These are phyloP conservation scores for Marasmius tenuissimus DNA, from an alignment of 1,284 basidiomycete genomes.

Conservation along the genomic window DNA sequence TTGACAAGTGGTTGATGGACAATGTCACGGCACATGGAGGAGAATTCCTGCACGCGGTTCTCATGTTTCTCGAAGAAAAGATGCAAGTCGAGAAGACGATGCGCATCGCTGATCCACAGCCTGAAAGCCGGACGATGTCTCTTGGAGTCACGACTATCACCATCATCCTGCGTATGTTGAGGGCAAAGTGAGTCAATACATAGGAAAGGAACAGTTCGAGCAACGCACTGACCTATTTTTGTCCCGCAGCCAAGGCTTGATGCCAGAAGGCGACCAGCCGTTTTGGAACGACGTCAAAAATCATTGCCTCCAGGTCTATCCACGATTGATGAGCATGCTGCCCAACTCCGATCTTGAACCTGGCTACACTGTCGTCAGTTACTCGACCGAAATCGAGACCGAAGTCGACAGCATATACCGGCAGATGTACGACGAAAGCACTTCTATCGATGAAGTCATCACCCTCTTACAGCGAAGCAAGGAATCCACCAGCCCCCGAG, in stretches of 20 bases:
- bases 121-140: constrained; percentile 80
- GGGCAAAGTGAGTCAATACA: constrained; percentile 64
- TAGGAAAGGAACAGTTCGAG: not conserved
- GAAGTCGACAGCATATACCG: constrained; percentile 97
- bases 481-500: constrained; percentile 78
- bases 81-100: constrained; percentile 85
- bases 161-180: constrained; percentile 86
- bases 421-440: constrained; percentile 96
- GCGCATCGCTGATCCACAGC: constrained; percentile 75
- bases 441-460: constrained; percentile 94
- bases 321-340: constrained; percentile 93
- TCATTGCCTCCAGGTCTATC: constrained; percentile 93
- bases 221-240: constrained; percentile 11
- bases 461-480: constrained; percentile 85
- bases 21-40: constrained; percentile 79
- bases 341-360: constrained; percentile 90
- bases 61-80: constrained; percentile 88
- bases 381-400: constrained; percentile 85
- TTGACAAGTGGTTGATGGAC: constrained; percentile 95
- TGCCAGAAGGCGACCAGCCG: constrained; percentile 80
- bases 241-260: constrained; percentile 54
- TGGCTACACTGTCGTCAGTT: constrained; percentile 88
- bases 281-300: constrained; percentile 93
- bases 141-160: constrained; percentile 87
- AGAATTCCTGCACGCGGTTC: constrained; percentile 86